Evolutionary conservation across 2,329 filamentous ascomycete genomes (phyloP), one percentile per base, ranked within the genome.

Genomic region (Cercospora sp.): DNA sequence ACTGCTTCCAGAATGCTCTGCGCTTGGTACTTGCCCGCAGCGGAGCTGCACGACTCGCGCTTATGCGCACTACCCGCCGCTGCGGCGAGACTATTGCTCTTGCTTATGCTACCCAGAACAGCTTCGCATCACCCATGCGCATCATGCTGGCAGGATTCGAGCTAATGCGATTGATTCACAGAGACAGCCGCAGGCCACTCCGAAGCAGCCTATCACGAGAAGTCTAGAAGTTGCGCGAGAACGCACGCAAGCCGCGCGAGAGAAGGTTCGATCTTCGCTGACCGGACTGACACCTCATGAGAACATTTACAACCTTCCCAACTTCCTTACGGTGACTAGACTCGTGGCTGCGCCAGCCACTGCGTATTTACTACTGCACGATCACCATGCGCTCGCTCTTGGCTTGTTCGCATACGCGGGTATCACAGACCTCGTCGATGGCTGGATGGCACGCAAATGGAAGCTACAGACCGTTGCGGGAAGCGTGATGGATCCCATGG

Each of bases 221-320:
- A 68, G 69, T 33, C 60, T 76, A 33, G 69, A 74, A 67, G 69
- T 71, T 18, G 75, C 75, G 45, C 69, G 70, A 55, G 73, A 77
- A 65, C 71, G 72, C 31, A 75, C 75, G 23, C 75, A 75, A 68
- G 72, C 73, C 16, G 73, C 77, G 8, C 65, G 69, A 40, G 69
- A 74, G 30, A 75, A 76, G 65, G 74, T 78, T 59, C 71, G 75
- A 64, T 78, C 75, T 36, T 74, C 74, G 26, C 66, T 78, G 42
- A 69, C 74, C 26, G 73, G 69, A 68, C 68, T 76, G 63, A 78
- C 78, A 62, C 78, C 83, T 8, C 92, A 90, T 78, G 95, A 99
- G 81, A 93, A 99, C 77, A 97, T 99, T 77, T 97, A 97, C 83
- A 99, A 93, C 40, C 78, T 99, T n/a, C 95, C 95, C 48, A 99